A percentile compares a stretch with the other conserved stretches of the same genome.
phyloP scores from a whole-genome alignment of 140 eudicot genomes.

The Anethum foeniculum region DNA sequence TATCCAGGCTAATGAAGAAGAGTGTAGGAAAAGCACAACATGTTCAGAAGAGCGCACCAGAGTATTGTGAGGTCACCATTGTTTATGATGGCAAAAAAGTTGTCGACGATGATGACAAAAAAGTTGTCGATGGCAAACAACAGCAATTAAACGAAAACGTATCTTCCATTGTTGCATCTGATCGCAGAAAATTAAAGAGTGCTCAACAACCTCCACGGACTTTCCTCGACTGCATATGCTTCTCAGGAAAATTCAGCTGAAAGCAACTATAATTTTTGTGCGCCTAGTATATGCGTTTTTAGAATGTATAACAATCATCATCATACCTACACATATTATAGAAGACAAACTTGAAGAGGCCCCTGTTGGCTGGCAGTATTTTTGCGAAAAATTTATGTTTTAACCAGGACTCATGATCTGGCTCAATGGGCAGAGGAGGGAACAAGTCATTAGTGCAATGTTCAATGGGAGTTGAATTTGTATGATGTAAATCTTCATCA shows the following conservation, averaged over 20 bases:
- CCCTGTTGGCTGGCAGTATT: not conserved
- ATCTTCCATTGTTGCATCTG: slow-evolving; percentile 24
- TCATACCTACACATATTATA: not conserved
- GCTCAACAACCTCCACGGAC: slow-evolving; percentile 25
- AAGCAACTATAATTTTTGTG: not conserved
- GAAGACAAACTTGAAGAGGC: not conserved
- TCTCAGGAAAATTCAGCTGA: slow-evolving; percentile 39
- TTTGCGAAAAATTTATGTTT: not conserved
- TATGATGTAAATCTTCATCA: not conserved
- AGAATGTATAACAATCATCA: not conserved
- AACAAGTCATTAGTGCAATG: not conserved
- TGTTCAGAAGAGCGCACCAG: slow-evolving; percentile 61
- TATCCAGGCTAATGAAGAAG: slow-evolving; percentile 45
- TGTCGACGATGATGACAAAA: slow-evolving; percentile 28
- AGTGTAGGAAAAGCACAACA: slow-evolving; percentile 57
- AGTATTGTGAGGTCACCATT: slow-evolving; percentile 52
- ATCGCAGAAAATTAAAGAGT: slow-evolving; percentile 22
- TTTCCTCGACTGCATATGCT: slow-evolving; percentile 67
- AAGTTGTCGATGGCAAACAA: slow-evolving; percentile 15
- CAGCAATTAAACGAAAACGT: slow-evolving; percentile 13
- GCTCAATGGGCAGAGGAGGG: not conserved
- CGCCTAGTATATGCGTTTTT: not conserved
- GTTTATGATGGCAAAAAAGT: slow-evolving; percentile 43
- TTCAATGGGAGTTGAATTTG: not conserved
- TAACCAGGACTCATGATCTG: not conserved